phyloP scores from a whole-genome alignment of 164 flowering plant genomes.

The Tinospora cordifolia region DNA sequence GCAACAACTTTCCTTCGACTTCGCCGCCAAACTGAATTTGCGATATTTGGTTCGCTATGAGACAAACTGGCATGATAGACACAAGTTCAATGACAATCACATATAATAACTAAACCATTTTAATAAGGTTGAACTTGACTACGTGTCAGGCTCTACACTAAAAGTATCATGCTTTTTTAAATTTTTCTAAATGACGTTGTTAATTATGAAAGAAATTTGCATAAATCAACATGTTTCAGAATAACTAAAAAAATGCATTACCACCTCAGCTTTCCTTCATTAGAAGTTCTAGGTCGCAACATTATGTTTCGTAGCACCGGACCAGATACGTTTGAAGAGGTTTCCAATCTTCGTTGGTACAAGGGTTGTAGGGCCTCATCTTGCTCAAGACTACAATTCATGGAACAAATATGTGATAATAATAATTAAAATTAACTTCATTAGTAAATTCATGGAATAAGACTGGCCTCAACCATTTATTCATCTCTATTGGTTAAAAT shows the following conservation, averaged over 20 bases:
- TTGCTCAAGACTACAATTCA: conserved; percentile 50
- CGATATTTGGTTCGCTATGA: conserved; percentile 89
- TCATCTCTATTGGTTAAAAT: too few species aligned
- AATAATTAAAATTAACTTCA: background rate
- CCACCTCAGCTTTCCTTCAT: conserved; percentile 68
- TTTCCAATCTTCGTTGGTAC: conserved; percentile 54
- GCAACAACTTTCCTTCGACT: conserved; percentile 72
- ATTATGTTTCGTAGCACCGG: conserved; percentile 53
- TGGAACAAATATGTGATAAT: conserved; percentile 1
- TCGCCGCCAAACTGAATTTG: conserved; percentile 73
- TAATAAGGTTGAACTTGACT: background rate
- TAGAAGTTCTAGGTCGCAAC: conserved; percentile 43
- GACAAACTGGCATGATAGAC: conserved; percentile 52
- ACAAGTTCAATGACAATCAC: conserved; percentile 4
- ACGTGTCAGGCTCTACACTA: background rate
- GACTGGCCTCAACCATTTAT: background rate
- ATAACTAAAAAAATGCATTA: background rate
- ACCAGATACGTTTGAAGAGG: conserved; percentile 46
- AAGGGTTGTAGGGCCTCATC: conserved; percentile 49
- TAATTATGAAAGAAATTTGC: background rate
- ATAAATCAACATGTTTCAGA: background rate
- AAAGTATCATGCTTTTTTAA: background rate
- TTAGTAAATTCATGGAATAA: background rate
- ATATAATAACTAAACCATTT: background rate
- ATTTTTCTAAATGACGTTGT: background rate